Evolutionary conservation across 2,329 filamentous ascomycete species (phyloP), one percentile per base, ranked within the genome.

Genomic region (Chalaropsis ovoidea): DNA sequence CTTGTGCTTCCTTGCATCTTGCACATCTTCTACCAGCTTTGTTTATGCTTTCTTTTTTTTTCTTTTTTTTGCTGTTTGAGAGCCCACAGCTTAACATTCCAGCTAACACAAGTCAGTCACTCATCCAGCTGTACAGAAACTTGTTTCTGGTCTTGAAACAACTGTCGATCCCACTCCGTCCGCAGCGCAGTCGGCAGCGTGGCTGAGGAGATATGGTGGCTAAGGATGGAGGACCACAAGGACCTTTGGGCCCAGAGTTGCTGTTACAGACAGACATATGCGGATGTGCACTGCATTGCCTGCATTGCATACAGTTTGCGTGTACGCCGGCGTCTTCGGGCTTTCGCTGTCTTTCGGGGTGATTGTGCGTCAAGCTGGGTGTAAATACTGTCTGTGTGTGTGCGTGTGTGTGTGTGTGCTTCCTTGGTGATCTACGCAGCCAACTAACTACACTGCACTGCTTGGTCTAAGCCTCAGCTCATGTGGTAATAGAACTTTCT

Each of bases 101-200:
- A 43, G 42, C 42, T 15, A 43, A 43, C 42, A 43, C 42, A 43
- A 15, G 42, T 15, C 31, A 31, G 1, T 39, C 35, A 39, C 8
- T 39, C 35, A 39, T 10, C 8, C 47, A 19, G 47, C 19, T 27
- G 11, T 27, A 58, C 54, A 58, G n/a, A 58, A 58, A 58, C 54
- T 58, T 58, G 54, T 35, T 39, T 39, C 54, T 58, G 27, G 3
- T 3, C 24, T 58, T 58, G 54, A 58, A 58, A 58, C 54, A 58
- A 1, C 27, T 19, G 54, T 7, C 54, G 54, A 58, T 58, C 54
- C 27, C 54, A 58, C 39, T 58, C 54, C 27, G 17, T 11, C 54
- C 15, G 31, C 27, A 39, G 17, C 15, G 31, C 27, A 39, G 17
- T 35, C 27, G 17, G 13, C 6, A n/a, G 39, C n/a, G 54, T 58